These are phyloP conservation scores for Tremella fuciformis DNA, from an alignment of 768 basidiomycete genomes.

Conservation along the genomic window DNA sequence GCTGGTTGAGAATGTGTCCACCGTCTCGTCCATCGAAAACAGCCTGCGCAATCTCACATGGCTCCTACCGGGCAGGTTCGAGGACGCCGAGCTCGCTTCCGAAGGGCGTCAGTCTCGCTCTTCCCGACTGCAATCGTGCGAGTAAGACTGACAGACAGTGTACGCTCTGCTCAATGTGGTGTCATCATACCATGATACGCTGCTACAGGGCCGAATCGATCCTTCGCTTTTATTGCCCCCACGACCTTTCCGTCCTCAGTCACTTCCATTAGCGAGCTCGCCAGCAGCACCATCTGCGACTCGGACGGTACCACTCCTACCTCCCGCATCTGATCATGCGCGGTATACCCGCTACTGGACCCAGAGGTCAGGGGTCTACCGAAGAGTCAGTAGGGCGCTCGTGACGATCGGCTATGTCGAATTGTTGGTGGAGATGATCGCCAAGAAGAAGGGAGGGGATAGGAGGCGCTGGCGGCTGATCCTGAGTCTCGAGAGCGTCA, in stretches of 20 bases:
- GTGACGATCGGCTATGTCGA: conserved; percentile 77
- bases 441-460: conserved; percentile 67
- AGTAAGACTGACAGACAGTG: conserved; percentile 56
- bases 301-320: conserved; percentile 24
- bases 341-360: conserved; percentile 89
- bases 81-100: conserved; percentile 92
- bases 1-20: conserved; percentile 76
- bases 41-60: conserved; percentile 85
- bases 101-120: conserved; percentile 73
- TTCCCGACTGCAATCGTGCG: not conserved
- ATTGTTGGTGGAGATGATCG: conserved; percentile 83
- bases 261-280: not conserved
- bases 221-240: conserved; percentile 55
- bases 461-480: conserved; percentile 72
- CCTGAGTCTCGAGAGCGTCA: conserved; percentile 72
- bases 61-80: conserved; percentile 94
- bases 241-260: conserved; percentile 51
- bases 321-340: conserved; percentile 60
- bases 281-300: not conserved
- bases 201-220: conserved; percentile 75
- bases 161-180: conserved; percentile 80
- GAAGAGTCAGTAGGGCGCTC: conserved; percentile 71
- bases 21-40: conserved; percentile 83
- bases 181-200: conserved; percentile 91
- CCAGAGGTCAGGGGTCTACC: conserved; percentile 67